A percentile compares a stretch with the other conserved stretches of the same genome.
Evolutionary conservation across 2,329 filamentous ascomycete species (phyloP).

Genomic region (Neodidymelliopsis sp.): DNA sequence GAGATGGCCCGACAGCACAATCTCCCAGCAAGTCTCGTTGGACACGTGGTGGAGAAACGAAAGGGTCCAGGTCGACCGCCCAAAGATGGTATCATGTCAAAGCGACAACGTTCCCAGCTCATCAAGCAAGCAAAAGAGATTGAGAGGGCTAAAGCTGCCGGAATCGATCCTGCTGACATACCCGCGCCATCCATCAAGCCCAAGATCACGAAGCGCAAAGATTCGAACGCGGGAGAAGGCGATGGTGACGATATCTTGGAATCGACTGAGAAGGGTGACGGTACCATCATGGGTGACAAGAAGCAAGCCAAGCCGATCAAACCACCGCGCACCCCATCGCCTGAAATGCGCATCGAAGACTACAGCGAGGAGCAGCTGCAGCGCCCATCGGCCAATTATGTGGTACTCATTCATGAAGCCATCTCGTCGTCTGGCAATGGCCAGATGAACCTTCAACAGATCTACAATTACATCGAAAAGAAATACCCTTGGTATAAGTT

Average conservation of each 20-base stretch:
- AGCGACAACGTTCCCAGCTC: constrained; percentile 71
- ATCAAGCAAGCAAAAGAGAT: constrained; percentile 65
- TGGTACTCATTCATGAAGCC: constrained; percentile 69
- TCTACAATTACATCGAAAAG: constrained; percentile 69
- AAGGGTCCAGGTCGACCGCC: constrained; percentile 82
- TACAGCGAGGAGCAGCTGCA: constrained; percentile 77
- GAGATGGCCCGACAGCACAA: constrained; percentile 53
- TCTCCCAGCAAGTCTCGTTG: constrained; percentile 45
- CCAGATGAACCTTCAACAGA: constrained; percentile 70
- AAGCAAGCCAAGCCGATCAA: constrained; percentile 57
- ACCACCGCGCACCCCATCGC: constrained; percentile 65
- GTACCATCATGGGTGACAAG: constrained; percentile 49
- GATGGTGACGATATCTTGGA: constrained; percentile 47
- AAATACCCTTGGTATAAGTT: constrained; percentile 72
- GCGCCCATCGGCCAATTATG: constrained; percentile 70
- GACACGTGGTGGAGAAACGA: constrained; percentile 64
- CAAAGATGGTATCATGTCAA: constrained; percentile 85
- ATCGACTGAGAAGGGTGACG: constrained; percentile 49
- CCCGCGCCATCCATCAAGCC: constrained; percentile 44
- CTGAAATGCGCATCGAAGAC: constrained; percentile 68
- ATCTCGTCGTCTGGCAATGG: constrained; percentile 63
- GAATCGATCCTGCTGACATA: constrained; percentile 48
- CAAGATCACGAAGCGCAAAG: constrained; percentile 46
- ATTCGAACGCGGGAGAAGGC: constrained; percentile 47
- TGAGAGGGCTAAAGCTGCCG: constrained; percentile 49